A percentile compares a stretch with the other conserved stretches of the same genome.
Conservation (phyloP, 495 filamentous ascomycete genomes). For the Hypoxylon intermedium region DNA sequence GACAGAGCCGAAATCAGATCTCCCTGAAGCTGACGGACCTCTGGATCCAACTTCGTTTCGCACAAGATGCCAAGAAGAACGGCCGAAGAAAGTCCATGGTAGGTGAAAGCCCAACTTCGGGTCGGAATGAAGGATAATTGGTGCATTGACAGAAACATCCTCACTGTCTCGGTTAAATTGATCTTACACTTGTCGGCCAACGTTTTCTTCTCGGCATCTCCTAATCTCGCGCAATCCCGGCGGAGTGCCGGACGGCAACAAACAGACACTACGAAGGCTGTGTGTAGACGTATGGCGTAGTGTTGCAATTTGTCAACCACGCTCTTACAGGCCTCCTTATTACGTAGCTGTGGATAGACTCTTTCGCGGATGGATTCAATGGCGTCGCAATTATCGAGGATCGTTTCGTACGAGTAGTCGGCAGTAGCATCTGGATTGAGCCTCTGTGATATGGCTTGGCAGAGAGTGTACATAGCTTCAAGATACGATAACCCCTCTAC, state of each 20-base stretch:
- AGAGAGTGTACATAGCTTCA: slow-evolving; percentile 63
- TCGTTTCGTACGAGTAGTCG: slow-evolving; percentile 53
- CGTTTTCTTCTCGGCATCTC: slow-evolving; percentile 51
- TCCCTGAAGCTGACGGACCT: slow-evolving; percentile 62
- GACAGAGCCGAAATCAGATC: slow-evolving; percentile 63
- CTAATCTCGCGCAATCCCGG: slow-evolving; percentile 49
- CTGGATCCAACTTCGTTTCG: slow-evolving; percentile 64
- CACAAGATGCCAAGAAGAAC: slow-evolving; percentile 69
- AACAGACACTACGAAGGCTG: slow-evolving; percentile 61
- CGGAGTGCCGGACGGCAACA: slow-evolving; percentile 62
- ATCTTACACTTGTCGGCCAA: slow-evolving; percentile 64
- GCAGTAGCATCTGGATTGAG: slow-evolving; percentile 60
- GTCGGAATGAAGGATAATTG: slow-evolving; percentile 69
- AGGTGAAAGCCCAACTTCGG: slow-evolving; percentile 71
- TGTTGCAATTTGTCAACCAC: slow-evolving; percentile 61
- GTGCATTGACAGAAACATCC: slow-evolving; percentile 72
- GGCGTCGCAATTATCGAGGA: slow-evolving; percentile 54
- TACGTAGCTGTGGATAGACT: slow-evolving; percentile 52
- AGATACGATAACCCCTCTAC: slow-evolving; percentile 59
- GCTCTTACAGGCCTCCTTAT: slow-evolving; percentile 61
- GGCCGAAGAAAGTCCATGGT: slow-evolving; percentile 69
- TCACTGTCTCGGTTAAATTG: slow-evolving; percentile 69
- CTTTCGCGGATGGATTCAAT: slow-evolving; percentile 57
- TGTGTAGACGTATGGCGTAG: slow-evolving; percentile 62
- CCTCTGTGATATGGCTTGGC: slow-evolving; percentile 56